Conservation (phyloP, 352 stramenopile genomes). For the Peronospora destructor region DNA sequence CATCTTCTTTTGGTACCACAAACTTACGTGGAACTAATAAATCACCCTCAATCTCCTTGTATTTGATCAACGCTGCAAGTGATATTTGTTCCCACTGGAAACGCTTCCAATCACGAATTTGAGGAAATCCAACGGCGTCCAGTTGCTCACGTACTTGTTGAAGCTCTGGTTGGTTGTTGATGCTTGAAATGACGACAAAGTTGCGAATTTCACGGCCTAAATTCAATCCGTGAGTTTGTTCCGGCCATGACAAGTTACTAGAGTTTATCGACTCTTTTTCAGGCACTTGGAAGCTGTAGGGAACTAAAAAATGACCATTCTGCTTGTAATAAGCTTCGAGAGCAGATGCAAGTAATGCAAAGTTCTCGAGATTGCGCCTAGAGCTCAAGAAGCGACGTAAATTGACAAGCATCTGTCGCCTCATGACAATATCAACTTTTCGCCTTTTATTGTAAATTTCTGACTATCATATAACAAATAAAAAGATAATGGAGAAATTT, state of each 20-base stretch:
- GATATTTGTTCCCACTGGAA: constrained; percentile 35
- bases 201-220: constrained; percentile 33
- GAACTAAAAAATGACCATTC: constrained; percentile 41
- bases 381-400: constrained; percentile 22
- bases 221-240: constrained; percentile 29
- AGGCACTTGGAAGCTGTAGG: constrained; percentile 35
- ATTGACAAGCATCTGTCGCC: neutral
- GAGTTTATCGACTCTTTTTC: neutral
- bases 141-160: constrained; percentile 21
- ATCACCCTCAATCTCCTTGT: constrained; percentile 27
- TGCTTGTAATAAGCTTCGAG: constrained; percentile 32
- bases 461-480: too few species aligned
- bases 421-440: neutral
- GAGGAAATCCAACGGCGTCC: constrained; percentile 25
- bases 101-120: constrained; percentile 31
- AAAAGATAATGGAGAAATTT: too few species aligned
- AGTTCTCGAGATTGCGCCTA: constrained; percentile 4
- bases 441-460: too few species aligned
- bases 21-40: constrained; percentile 37
- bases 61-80: constrained; percentile 30
- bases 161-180: constrained; percentile 1
- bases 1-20: constrained; percentile 25
- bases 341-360: constrained; percentile 23
- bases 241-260: constrained; percentile 25
- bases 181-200: constrained; percentile 19